phyloP scores from a whole-genome alignment of 2,329 filamentous ascomycete genomes.

The Claviceps sp. region DNA sequence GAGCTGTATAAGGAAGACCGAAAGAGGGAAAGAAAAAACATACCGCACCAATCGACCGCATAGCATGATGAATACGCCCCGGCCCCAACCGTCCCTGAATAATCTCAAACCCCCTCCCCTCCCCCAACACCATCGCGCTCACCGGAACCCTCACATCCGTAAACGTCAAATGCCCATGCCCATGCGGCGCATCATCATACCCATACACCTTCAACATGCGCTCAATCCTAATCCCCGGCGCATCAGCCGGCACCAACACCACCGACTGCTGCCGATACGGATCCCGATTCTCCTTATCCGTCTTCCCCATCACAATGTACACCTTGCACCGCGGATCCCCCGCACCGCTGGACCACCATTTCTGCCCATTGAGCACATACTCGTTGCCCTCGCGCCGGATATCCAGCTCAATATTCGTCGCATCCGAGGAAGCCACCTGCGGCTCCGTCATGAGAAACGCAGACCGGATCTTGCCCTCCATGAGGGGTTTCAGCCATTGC shows the following conservation, averaged over 20 bases:
- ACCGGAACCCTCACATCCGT: conserved; percentile 78
- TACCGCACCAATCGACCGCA: conserved; percentile 81
- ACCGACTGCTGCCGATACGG: conserved; percentile 88
- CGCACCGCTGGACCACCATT: conserved; percentile 98
- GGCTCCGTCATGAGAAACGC: conserved; percentile 94
- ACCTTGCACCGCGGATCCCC: conserved; percentile 85
- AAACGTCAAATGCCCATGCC: conserved; percentile 87
- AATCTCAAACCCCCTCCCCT: conserved; percentile 92
- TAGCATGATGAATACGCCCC: conserved; percentile 93
- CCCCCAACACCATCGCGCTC: conserved; percentile 75
- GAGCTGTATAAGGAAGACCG: too few relatives aligned
- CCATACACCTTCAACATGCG: conserved; percentile 91
- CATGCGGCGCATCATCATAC: conserved; percentile 96
- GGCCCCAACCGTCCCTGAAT: conserved; percentile 94
- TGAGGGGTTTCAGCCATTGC: conserved; percentile 66
- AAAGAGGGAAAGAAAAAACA: conserved; percentile 14
- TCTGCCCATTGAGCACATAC: conserved; percentile 86
- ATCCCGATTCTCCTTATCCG: conserved; percentile 59
- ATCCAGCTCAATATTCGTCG: conserved; percentile 77
- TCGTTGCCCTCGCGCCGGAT: conserved; percentile 76
- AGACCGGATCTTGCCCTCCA: conserved; percentile 75
- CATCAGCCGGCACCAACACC: conserved; percentile 68
- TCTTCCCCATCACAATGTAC: conserved; percentile 96
- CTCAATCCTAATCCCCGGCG: conserved; percentile 80
- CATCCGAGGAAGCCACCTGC: conserved; percentile 76